These are phyloP conservation scores for Gossypioides kirkii DNA, from an alignment of 345 rosid genomes.

Conservation along the genomic window DNA sequence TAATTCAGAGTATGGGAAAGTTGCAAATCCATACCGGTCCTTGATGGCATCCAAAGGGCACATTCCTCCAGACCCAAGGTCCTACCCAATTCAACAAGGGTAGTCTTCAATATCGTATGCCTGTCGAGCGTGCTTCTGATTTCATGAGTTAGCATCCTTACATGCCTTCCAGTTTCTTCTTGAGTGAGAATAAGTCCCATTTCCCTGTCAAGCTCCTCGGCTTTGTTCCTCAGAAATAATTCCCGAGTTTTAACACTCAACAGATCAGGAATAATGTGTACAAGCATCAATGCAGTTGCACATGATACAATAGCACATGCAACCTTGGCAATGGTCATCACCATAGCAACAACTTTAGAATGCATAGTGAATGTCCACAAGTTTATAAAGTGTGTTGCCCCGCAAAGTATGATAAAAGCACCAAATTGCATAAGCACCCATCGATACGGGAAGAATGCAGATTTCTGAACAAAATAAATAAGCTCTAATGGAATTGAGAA, in stretches of 20 bases:
- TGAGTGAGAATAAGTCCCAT: conserved; percentile 89
- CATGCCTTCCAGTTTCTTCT: conserved; percentile 92
- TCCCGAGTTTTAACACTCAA: conserved; percentile 85
- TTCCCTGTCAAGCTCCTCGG: conserved; percentile 83
- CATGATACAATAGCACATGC: conserved; percentile 87
- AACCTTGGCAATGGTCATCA: conserved; percentile 78
- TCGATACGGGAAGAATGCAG: conserved; percentile 86
- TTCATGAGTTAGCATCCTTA: conserved; percentile 94
- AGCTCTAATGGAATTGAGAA: conserved; percentile 95
- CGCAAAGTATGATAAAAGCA: conserved; percentile 89
- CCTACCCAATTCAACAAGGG: conserved; percentile 84
- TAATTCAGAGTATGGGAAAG: conserved; percentile 72
- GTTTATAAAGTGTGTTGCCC: conserved; percentile 89
- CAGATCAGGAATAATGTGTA: conserved; percentile 88
- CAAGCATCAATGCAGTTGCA: conserved; percentile 84
- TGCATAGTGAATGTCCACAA: conserved; percentile 85
- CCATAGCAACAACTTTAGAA: conserved; percentile 74
- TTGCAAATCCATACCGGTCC: conserved; percentile 50
- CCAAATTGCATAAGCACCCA: conserved; percentile 99
- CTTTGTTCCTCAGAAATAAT: conserved; percentile 66
- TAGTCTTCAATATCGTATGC: conserved; percentile 73
- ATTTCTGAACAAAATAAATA: conserved; percentile 80
- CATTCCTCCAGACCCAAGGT: conserved; percentile 84
- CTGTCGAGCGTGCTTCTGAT: conserved; percentile 90
- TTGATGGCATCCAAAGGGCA: conserved; percentile 95